Percentiles rank a stretch among this genome's conserved stretches.
Conservation (phyloP, 257 asterid genomes). For the Osmanthus fragrans region DNA sequence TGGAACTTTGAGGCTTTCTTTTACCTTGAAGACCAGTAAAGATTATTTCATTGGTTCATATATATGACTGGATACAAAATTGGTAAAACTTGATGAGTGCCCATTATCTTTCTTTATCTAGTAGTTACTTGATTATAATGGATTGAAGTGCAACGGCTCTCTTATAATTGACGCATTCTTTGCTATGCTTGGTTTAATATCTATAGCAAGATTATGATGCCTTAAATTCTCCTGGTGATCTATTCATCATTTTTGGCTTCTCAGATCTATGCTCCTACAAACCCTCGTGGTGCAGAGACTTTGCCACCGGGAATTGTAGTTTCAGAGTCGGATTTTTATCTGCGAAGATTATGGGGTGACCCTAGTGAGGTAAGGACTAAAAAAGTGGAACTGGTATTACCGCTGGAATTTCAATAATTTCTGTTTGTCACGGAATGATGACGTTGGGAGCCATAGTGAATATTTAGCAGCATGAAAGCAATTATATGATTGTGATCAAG, state of each 20-base stretch:
- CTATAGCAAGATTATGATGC: constrained; percentile 5
- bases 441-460: constrained; percentile 1
- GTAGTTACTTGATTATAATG: constrained; percentile 14
- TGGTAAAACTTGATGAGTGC: neutral
- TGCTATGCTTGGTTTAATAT: constrained; percentile 10
- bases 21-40: constrained; percentile 11
- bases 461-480: constrained; percentile 13
- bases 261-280: constrained; percentile 89
- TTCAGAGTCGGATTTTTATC: constrained; percentile 81
- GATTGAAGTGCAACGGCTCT: neutral
- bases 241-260: constrained; percentile 12
- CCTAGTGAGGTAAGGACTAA: constrained; percentile 75
- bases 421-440: neutral
- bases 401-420: neutral
- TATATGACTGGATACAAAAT: neutral
- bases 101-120: constrained; percentile 5
- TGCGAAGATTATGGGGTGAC: constrained; percentile 98
- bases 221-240: neutral
- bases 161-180: constrained; percentile 2
- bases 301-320: constrained; percentile 98
- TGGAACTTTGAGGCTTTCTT: neutral
- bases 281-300: constrained; percentile 98
- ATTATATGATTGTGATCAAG: neutral
- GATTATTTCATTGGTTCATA: constrained; percentile 5
- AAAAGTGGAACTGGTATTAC: constrained; percentile 18